Evolutionary conservation across 2,329 filamentous ascomycete genomes (phyloP), one percentile per base, ranked within the genome.

Genomic region (Clarireedia paspali): DNA sequence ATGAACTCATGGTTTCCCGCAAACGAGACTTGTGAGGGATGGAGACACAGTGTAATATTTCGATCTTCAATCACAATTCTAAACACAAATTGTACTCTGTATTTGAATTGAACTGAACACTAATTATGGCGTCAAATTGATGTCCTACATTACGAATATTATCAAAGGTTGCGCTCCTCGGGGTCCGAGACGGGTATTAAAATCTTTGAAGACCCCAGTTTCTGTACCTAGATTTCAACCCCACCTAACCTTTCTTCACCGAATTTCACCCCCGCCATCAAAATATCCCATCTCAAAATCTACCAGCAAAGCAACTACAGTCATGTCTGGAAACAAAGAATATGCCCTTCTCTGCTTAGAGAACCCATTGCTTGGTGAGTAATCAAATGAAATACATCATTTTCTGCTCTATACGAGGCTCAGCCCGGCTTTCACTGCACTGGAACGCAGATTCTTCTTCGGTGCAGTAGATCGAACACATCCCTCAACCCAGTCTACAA

Each of bases 361-460:
- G 86, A 99, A 99, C 76, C 94, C 94, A 73, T 85, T 99, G 67
- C 88, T 99, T 68, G 92, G 88, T 91, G 77, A 66, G 80, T 74
- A 7, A n/a, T 34, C 4, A 34, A 15, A 27, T 17, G 24, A 17
- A 23, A 14, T 10, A 6, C 23, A 20, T 38, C n/a, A 10, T 7
- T 7, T 4, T 23, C n/a, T 46, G 15, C 40, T 27, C 10, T 44
- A 20, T 52, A 36, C 26, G 20, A 45, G 10, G 24, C 39, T 48
- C 46, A 36, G 12, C 9, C 17, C n/a, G 27, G 39, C 47, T 50
- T 27, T 34, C 47, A 24, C 17, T 26, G 48, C 14, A 6, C 27
- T 44, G 20, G 27, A 46, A 24, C 24, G 40, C 46, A 46, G 26
- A 30, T 17, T 52, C n/a, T 26, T 17, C 47, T 50, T n/a, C 38